Conservation (phyloP, 75 land plant genomes). For the Azolla pinnata region DNA sequence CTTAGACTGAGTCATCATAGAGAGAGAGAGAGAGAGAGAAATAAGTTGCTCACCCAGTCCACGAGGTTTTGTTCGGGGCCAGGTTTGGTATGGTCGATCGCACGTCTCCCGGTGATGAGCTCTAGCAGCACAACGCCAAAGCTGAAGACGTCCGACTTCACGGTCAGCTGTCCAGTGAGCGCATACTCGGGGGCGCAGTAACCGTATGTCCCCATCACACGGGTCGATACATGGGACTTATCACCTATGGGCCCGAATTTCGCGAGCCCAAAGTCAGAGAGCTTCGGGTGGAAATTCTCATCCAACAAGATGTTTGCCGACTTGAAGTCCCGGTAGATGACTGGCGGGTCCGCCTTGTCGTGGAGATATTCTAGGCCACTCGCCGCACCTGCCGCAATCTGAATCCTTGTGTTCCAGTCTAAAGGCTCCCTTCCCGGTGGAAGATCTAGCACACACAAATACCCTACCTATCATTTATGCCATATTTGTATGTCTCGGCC, state of each 20-base stretch:
- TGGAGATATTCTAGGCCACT: constrained; percentile 43
- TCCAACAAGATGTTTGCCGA: constrained; percentile 65
- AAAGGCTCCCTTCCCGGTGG: too few relatives aligned
- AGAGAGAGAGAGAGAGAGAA: too few relatives aligned
- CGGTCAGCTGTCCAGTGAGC: constrained; percentile 18
- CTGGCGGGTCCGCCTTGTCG: constrained; percentile 30
- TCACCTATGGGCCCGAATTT: constrained; percentile 67
- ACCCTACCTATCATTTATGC: too few relatives aligned
- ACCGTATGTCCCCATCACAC: constrained; percentile 68
- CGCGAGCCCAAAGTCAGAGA: constrained; percentile 69
- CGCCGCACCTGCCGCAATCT: constrained; percentile 50
- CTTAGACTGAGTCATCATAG: too few relatives aligned
- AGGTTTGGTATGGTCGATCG: constrained; percentile 27
- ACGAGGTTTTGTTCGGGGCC: constrained; percentile 33
- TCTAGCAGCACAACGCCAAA: constrained; percentile 42
- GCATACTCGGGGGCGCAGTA: constrained; percentile 13
- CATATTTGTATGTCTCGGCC: too few relatives aligned
- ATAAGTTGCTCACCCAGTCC: constrained; percentile 31
- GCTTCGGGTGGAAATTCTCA: constrained; percentile 51
- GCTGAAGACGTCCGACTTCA: constrained; percentile 14
- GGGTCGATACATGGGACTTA: constrained; percentile 60
- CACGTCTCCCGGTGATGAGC: constrained; percentile 40
- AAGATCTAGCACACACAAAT: too few relatives aligned
- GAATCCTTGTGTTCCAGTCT: constrained; percentile 43
- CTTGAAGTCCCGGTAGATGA: too few relatives aligned